Percentiles rank a stretch among this genome's conserved stretches.
phyloP scores from a whole-genome alignment of 2,329 filamentous ascomycete species.

The Taxawa tesnikishii region DNA sequence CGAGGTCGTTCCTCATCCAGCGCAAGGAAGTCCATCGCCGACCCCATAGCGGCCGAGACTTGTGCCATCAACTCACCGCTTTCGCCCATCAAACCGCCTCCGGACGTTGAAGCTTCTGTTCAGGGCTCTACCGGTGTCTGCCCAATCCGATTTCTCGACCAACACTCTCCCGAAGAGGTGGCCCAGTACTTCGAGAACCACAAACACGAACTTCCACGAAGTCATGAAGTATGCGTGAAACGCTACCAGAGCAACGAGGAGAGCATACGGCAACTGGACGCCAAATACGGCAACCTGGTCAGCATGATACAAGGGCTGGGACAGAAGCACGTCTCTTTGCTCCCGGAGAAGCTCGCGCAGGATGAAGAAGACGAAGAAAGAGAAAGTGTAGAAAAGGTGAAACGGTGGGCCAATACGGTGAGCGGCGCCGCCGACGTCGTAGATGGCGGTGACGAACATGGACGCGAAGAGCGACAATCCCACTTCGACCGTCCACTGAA shows the following conservation, averaged over 20 bases:
- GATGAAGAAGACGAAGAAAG: conserved; percentile 24
- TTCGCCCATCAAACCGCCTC: conserved; percentile 1
- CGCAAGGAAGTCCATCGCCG: conserved; percentile 10
- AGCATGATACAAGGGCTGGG: conserved; percentile 91
- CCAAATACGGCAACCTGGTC: conserved; percentile 83
- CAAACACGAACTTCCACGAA: conserved; percentile 88
- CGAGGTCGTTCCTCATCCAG: conserved; percentile 3
- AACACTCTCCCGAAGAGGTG: conserved; percentile 86
- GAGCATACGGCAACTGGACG: conserved; percentile 77
- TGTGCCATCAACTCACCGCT: conserved; percentile 12
- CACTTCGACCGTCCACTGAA: conserved; percentile 78
- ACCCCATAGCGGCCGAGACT: conserved; percentile 24
- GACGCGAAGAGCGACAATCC: conserved; percentile 51
- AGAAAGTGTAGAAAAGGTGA: conserved; percentile 57
- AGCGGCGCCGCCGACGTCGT: conserved; percentile 22
- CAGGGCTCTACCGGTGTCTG: conserved; percentile 46
- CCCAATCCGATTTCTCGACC: conserved; percentile 83
- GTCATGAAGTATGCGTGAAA: conserved; percentile 83
- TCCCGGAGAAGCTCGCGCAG: conserved; percentile 45
- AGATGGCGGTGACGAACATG: conserved; percentile 25
- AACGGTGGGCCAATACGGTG: conserved; percentile 75
- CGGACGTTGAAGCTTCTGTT: conserved; percentile 6
- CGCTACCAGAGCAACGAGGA: conserved; percentile 80
- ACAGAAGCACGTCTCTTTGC: conserved; percentile 75
- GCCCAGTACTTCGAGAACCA: conserved; percentile 89